Evolutionary conservation across 495 filamentous ascomycete genomes (phyloP).

Genomic region (Hypoxylon trugodes): DNA sequence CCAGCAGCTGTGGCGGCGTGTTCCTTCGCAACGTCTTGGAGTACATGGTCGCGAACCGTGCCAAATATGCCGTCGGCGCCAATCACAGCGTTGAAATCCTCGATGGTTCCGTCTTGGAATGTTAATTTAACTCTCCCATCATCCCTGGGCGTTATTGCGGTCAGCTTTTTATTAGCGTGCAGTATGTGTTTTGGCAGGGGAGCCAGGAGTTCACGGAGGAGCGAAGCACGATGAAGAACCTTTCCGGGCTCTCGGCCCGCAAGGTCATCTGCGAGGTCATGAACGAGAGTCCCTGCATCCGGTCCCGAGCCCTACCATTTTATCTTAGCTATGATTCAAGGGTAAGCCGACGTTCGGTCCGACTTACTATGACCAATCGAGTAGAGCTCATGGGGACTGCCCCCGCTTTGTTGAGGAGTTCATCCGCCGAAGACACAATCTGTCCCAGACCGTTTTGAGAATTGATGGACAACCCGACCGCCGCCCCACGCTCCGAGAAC

Average conservation of each 20-base stretch:
- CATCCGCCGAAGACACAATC: background rate
- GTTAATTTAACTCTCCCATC: background rate
- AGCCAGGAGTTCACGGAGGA: constrained; percentile 17
- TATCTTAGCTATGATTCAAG: background rate
- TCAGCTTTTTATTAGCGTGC: constrained; percentile 14
- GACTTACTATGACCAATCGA: constrained; percentile 11
- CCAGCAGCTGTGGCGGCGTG: constrained; percentile 19
- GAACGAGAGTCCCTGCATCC: background rate
- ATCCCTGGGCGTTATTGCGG: background rate
- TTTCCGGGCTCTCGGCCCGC: background rate
- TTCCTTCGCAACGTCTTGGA: constrained; percentile 6
- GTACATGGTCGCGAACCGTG: constrained; percentile 25
- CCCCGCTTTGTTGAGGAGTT: constrained; percentile 7
- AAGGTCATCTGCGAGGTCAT: constrained; percentile 2
- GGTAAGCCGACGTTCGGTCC: background rate
- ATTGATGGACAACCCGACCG: constrained; percentile 31
- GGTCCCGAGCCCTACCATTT: constrained; percentile 15
- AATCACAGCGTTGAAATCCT: constrained; percentile 37
- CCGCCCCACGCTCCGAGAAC: constrained; percentile 41
- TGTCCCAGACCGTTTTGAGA: constrained; percentile 2
- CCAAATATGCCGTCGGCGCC: constrained; percentile 45
- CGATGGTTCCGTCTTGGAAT: constrained; percentile 30
- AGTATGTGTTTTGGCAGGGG: constrained; percentile 3
- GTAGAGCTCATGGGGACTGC: constrained; percentile 6
- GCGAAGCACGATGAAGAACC: constrained; percentile 17